Base-by-base conservation (phyloP, 176 grass and related monocot species). In the Canna indica region DNA sequence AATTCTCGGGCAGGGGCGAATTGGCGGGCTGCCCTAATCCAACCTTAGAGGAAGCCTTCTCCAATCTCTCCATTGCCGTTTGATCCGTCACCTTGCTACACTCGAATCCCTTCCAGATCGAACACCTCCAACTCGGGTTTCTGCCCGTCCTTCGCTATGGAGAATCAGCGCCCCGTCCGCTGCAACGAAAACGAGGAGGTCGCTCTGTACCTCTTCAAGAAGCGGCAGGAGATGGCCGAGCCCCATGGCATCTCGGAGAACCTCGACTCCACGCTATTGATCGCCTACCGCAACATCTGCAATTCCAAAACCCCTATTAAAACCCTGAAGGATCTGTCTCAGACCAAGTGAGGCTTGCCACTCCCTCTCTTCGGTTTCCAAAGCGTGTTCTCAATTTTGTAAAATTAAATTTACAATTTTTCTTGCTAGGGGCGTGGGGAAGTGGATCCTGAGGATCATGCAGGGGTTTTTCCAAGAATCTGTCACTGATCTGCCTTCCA, bases 141-240 rank as follows among this genome's bases (percentile, higher is more conserved):
- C 47, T 26, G 11, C 12, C 4, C 0, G 3, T 54, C 31, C 50
- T 25, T 22, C 59, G 29, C 64, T 3, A 80, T 84, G 82, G 82
- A 84, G 56, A 15, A 35, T 12, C 27, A 22, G 53, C 80, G 52
- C 36, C 56, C 48, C 44, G 88, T 85, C 65, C 81, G 77, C 3
- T 73, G 90, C 41, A 70, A 66, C 54, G 86, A 91, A 64, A 97
- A 97, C 80, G 86, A 97, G 75, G 89, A 73, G 71, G 38, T 90
- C 29, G 85, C 84, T 5, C 77, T 70, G 3, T 69, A 71, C 16
- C 52, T 97, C 36, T 75, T 81, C 68, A 83, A 78, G 59, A 97
- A 97, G 81, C 75, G 82, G 77, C 79, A 86, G 39, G 83, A 85
- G 48, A 83, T 87, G 93, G 78, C 73, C 26, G 86, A 66, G 59